Percentiles rank a stretch among this genome's conserved stretches.
Conservation (phyloP, 108 stramenopile genomes). For the Stephanodiscus triporus region DNA sequence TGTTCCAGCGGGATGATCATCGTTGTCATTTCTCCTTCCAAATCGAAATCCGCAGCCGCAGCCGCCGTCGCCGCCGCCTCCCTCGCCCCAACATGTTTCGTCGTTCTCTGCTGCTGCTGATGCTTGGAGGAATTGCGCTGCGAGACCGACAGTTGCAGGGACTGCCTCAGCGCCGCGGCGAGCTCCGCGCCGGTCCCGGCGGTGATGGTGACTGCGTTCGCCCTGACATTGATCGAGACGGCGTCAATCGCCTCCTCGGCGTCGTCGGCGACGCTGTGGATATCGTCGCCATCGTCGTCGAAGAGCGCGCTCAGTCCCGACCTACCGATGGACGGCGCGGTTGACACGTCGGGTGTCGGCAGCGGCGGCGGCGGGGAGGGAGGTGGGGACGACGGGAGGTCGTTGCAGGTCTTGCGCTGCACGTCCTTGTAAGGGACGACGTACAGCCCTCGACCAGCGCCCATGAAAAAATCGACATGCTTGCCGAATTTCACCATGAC, state of each 20-base stretch:
- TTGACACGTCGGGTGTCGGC: not conserved
- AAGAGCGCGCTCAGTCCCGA: conserved; percentile 21
- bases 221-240: not conserved
- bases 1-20: not conserved
- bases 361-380: not conserved
- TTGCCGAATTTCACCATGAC: conserved; percentile 79
- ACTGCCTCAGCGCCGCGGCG: conserved; percentile 10
- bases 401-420: conserved; percentile 50
- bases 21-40: not conserved
- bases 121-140: too few relatives aligned
- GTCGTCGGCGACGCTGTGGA: not conserved
- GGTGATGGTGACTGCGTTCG: conserved; percentile 19
- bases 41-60: not conserved
- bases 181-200: conserved; percentile 26
- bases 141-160: not conserved
- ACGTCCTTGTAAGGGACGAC: conserved; percentile 73
- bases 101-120: not conserved
- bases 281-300: not conserved
- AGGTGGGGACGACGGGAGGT: conserved; percentile 6
- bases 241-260: not conserved
- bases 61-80: not conserved
- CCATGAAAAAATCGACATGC: conserved; percentile 60
- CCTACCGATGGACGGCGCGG: not conserved
- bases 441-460: conserved; percentile 46
- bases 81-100: not conserved